A percentile compares a stretch with the other conserved stretches of the same genome.
phyloP scores from a whole-genome alignment of 768 basidiomycete species.

The Podaxis pistillaris region DNA sequence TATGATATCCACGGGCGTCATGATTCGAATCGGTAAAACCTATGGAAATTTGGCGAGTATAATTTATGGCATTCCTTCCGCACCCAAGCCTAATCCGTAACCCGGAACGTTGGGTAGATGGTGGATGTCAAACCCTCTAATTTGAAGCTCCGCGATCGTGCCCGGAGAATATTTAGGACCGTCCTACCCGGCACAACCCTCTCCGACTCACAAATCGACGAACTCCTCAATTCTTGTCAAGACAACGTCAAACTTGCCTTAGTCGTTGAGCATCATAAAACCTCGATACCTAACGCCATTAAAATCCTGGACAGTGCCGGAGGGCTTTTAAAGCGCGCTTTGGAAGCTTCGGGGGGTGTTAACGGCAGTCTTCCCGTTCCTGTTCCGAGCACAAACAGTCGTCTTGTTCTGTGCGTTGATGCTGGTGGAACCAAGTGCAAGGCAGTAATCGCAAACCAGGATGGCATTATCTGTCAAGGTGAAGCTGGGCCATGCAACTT shows the following conservation, averaged over 20 bases:
- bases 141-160: constrained; percentile 28
- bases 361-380: not conserved
- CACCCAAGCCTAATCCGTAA: not conserved
- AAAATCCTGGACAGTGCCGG: constrained; percentile 18
- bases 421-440: constrained; percentile 28
- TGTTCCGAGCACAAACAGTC: not conserved
- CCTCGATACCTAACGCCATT: constrained; percentile 19
- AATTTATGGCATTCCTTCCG: not conserved
- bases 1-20: constrained; percentile 35
- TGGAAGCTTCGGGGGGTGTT: not conserved
- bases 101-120: constrained; percentile 24
- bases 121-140: constrained; percentile 32
- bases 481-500: constrained; percentile 29
- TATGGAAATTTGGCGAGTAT: constrained; percentile 31
- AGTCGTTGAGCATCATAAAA: constrained; percentile 24
- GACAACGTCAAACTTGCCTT: constrained; percentile 32
- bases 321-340: constrained; percentile 23
- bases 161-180: constrained; percentile 29
- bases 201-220: constrained; percentile 27
- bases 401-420: constrained; percentile 24
- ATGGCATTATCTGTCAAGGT: constrained; percentile 21
- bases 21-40: constrained; percentile 33
- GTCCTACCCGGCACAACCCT: constrained; percentile 20
- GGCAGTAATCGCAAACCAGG: constrained; percentile 21
- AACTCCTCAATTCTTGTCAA: constrained; percentile 26